A percentile compares a stretch with the other conserved stretches of the same genome.
Conservation (phyloP, 768 basidiomycete genomes). For the Panaeolus cyanescens region DNA sequence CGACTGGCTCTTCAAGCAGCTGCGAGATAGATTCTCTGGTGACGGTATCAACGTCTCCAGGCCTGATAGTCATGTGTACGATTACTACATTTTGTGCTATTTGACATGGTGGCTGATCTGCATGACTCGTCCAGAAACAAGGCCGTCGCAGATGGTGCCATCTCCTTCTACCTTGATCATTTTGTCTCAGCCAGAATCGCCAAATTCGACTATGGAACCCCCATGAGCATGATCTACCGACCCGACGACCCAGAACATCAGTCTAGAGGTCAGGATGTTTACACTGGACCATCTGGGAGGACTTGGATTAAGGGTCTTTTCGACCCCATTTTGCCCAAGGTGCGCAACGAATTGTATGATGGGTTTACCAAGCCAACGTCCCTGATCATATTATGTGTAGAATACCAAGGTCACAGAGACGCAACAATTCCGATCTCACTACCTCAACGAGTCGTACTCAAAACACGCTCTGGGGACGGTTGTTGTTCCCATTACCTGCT, state of each 20-base stretch:
- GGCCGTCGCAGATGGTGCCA: conserved; percentile 48
- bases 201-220: conserved; percentile 41
- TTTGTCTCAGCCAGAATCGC: conserved; percentile 44
- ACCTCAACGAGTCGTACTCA: conserved; percentile 17
- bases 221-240: conserved; percentile 26
- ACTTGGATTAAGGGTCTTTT: conserved; percentile 35
- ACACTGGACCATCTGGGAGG: conserved; percentile 31
- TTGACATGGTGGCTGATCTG: neutral
- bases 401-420: conserved; percentile 39
- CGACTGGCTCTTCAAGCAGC: conserved; percentile 44
- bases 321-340: conserved; percentile 36
- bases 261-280: conserved; percentile 25
- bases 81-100: neutral
- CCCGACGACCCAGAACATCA: conserved; percentile 38
- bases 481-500: conserved; percentile 20
- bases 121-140: conserved; percentile 26
- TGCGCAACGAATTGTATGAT: conserved; percentile 16
- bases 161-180: conserved; percentile 36
- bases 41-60: conserved; percentile 38
- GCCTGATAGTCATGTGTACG: conserved; percentile 53
- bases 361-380: too few species aligned
- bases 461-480: conserved; percentile 10
- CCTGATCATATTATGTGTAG: too few species aligned
- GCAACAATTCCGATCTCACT: conserved; percentile 39
- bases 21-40: conserved; percentile 35